Base-by-base conservation (phyloP, 345 rosid species). In the Citrus maxima region DNA sequence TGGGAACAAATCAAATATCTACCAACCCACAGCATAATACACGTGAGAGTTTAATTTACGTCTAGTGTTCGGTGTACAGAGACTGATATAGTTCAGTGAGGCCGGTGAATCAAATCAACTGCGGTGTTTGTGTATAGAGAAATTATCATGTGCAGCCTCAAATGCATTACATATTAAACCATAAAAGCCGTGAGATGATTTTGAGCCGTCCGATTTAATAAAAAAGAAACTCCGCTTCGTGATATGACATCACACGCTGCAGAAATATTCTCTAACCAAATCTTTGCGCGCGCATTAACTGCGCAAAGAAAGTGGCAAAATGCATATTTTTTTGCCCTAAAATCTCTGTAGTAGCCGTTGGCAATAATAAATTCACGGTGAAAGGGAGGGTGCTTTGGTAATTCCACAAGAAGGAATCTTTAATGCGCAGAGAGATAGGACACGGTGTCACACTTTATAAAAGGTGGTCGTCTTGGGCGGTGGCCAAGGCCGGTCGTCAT, bases 401-500 rank as follows among this genome's bases (percentile, higher is more conserved):
- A 71, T 70, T 62, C 0, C 1, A 10, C 5, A 2, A 18, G 4
- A 1, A 54, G 28, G 80, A 80, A 62, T 76, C 54, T 70, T 74
- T 6, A 27, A 61, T 34, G 55, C 28, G 55, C 22, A 55, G 49
- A 7, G 61, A n/a, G 3, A 3, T n/a, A 13, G 4, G 77, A 40
- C 74, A 70, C 84, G 73, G 82, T 59, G 80, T 69, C 77, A 56
- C 30, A 6, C 77, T 59, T 80, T 72, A 19, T 1, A 46, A 72
- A 68, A 72, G 71, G 68, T 42, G 0, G 73, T 37, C 70, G 60
- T 24, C 19, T 70, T 54, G 64, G 80, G n/a, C 79, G 85, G 85
- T 79, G 84, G 80, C 19, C 60, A 70, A 73, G 25, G 83, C 28
- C 83, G 75, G 78, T 58, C 38, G 76, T 35, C 85, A 54, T 71